These are phyloP conservation scores for Telfairia occidentalis DNA, from an alignment of 331 rosid species.

Conservation along the genomic window DNA sequence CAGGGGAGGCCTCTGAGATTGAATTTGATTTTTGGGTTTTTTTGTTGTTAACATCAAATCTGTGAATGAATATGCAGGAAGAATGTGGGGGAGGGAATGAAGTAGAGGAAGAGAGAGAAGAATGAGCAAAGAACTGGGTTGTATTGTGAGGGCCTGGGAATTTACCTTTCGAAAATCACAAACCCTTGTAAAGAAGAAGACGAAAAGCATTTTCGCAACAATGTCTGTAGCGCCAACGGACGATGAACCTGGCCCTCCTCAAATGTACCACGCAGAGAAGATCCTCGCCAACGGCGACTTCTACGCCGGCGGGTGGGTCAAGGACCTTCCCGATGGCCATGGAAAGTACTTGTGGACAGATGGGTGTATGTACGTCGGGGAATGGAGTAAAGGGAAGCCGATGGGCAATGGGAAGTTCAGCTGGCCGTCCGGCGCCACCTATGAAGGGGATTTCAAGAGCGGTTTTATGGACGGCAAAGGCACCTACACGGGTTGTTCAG, in stretches of 20 bases:
- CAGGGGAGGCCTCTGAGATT: background rate
- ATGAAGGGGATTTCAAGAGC: conserved; percentile 69
- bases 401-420: conserved; percentile 64
- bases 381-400: conserved; percentile 58
- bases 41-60: background rate
- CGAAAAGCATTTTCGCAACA: conserved; percentile 44
- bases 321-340: conserved; percentile 43
- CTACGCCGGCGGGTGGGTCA: conserved; percentile 62
- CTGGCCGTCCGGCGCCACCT: conserved; percentile 91
- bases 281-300: conserved; percentile 57
- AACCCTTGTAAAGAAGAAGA: conserved; percentile 39
- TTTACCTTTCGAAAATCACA: conserved; percentile 47
- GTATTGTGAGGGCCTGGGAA: conserved; percentile 46
- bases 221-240: conserved; percentile 80
- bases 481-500: conserved; percentile 49
- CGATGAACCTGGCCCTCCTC: conserved; percentile 36
- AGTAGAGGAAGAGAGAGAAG: conserved; percentile 11
- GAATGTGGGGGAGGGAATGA: conserved; percentile 12
- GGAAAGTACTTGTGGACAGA: conserved; percentile 84
- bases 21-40: background rate
- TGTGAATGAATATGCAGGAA: conserved; percentile 10
- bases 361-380: conserved; percentile 86
- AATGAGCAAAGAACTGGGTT: conserved; percentile 9
- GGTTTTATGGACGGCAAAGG: conserved; percentile 74
- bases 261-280: conserved; percentile 40